A percentile compares a stretch with the other conserved stretches of the same genome.
These are phyloP conservation scores for Obba rivulosa DNA, from an alignment of 768 basidiomycete genomes.

Conservation along the genomic window DNA sequence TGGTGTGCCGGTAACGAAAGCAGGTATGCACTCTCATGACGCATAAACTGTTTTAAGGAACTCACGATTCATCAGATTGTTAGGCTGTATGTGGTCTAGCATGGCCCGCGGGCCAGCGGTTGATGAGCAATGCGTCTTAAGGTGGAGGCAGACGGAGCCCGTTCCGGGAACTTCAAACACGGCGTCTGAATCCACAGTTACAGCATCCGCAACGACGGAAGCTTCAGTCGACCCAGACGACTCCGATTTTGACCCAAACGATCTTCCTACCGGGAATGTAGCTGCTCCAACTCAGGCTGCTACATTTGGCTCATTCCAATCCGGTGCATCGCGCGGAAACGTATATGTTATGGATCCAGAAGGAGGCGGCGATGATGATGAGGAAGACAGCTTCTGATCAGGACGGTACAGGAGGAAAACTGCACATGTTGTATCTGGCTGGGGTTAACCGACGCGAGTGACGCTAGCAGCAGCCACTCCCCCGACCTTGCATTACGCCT, in stretches of 20 bases:
- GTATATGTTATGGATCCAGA: slow-evolving; percentile 1
- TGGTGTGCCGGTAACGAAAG: slow-evolving; percentile 24
- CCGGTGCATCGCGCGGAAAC: background rate
- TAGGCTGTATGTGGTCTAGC: slow-evolving; percentile 18
- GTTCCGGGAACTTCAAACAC: background rate
- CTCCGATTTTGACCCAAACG: slow-evolving; percentile 15
- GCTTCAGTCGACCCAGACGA: background rate
- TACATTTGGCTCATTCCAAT: background rate
- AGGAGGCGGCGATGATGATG: slow-evolving; percentile 1
- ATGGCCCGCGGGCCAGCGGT: slow-evolving; percentile 17
- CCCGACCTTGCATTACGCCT: no score
- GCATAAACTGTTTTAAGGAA: background rate
- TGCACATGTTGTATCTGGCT: background rate
- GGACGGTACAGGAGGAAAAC: background rate
- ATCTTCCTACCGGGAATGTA: background rate
- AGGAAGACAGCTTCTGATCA: background rate
- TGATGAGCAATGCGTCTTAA: slow-evolving; percentile 17
- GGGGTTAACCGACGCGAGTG: no score
- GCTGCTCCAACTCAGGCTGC: background rate
- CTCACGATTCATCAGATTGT: slow-evolving; percentile 6
- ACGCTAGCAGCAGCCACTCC: no score
- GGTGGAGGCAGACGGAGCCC: slow-evolving; percentile 7
- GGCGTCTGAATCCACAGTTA: background rate
- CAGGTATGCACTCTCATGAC: slow-evolving; percentile 8
- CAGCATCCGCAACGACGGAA: background rate